Conservation (phyloP, 2,329 filamentous ascomycete genomes). For the Cordyceps sp. region DNA sequence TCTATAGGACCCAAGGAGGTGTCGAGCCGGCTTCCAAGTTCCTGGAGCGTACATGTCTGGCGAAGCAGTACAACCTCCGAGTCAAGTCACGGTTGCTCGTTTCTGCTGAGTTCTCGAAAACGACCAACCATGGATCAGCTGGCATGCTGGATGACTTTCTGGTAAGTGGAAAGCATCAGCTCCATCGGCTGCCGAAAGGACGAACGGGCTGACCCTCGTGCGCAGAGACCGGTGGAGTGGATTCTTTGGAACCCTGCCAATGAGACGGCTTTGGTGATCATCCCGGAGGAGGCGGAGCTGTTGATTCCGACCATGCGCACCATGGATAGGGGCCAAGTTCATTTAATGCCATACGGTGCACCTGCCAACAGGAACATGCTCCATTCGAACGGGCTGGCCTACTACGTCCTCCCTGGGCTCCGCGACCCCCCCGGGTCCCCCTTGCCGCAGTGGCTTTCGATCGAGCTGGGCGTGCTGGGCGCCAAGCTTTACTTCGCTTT, state of each 20-base stretch:
- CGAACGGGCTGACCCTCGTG: no score
- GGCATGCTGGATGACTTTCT: background rate
- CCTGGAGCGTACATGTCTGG: conserved; percentile 23
- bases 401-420: conserved; percentile 27
- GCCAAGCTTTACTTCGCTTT: conserved; percentile 44
- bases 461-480: conserved; percentile 42
- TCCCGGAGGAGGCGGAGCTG: conserved; percentile 44
- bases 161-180: background rate
- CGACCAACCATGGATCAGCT: background rate
- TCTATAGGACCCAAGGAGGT: background rate
- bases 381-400: conserved; percentile 36
- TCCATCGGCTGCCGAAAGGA: background rate
- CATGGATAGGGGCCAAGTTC: conserved; percentile 9
- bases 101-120: conserved; percentile 10
- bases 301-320: conserved; percentile 28
- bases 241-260: conserved; percentile 34
- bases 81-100: conserved; percentile 15
- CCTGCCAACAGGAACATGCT: conserved; percentile 44
- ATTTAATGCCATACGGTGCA: conserved; percentile 40
- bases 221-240: conserved; percentile 38
- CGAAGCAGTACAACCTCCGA: conserved; percentile 15
- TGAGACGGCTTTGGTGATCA: conserved; percentile 36
- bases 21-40: conserved; percentile 8
- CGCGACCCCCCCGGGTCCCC: no score
- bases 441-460: conserved; percentile 40